Evolutionary conservation across 192 early-diverging fungal genomes (phyloP).

Genomic region (Coemansia sp.): DNA sequence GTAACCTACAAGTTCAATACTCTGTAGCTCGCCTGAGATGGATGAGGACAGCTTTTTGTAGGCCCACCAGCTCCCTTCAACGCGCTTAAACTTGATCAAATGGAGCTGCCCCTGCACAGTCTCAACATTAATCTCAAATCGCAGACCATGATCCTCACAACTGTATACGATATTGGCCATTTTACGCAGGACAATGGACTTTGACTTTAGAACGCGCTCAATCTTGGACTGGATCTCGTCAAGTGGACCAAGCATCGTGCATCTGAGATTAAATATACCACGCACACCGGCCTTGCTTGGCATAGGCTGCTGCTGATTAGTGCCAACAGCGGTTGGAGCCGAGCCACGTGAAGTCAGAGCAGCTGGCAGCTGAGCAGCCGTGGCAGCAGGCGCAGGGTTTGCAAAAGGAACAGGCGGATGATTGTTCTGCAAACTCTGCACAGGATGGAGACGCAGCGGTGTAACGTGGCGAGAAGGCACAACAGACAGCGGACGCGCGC

Average conservation of each 20-base stretch:
- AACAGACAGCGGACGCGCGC: constrained; percentile 40
- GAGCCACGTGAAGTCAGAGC: constrained; percentile 37
- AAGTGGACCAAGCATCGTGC: constrained; percentile 45
- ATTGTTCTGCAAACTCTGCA: constrained; percentile 33
- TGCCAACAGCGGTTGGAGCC: constrained; percentile 17
- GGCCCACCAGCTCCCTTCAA: constrained; percentile 44
- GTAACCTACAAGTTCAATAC: constrained; percentile 10
- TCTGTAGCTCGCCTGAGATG: constrained; percentile 39
- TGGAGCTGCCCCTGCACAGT: constrained; percentile 43
- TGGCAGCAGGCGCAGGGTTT: constrained; percentile 19
- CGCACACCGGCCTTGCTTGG: constrained; percentile 20
- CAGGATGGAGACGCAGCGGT: constrained; percentile 39
- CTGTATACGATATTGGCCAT: constrained; percentile 33
- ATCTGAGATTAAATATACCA: constrained; percentile 41
- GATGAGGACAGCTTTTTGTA: constrained; percentile 48
- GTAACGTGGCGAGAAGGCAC: constrained; percentile 37
- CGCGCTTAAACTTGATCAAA: constrained; percentile 42
- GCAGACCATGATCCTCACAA: constrained; percentile 39
- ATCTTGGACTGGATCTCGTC: constrained; percentile 36
- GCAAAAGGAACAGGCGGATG: constrained; percentile 16
- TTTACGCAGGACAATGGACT: constrained; percentile 27
- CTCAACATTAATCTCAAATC: constrained; percentile 42
- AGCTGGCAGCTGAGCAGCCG: constrained; percentile 36
- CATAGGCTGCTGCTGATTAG: constrained; percentile 7
- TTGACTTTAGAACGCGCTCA: constrained; percentile 38